A percentile compares a stretch with the other conserved stretches of the same genome.
Evolutionary conservation across 768 basidiomycete genomes (phyloP).

Genomic region (Zangia roseola): DNA sequence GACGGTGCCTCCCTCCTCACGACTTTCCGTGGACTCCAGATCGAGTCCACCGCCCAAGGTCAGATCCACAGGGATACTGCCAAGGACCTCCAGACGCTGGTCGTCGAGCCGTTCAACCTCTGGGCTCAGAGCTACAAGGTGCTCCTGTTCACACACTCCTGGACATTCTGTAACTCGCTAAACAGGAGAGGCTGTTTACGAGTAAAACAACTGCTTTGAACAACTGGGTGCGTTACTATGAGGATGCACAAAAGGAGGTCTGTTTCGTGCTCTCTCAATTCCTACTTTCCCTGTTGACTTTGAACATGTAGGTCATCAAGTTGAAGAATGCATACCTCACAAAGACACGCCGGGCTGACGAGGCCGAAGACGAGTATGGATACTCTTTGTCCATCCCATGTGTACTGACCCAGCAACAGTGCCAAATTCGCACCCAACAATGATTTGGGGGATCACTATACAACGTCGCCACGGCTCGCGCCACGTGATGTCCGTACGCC

Average conservation of each 20-base stretch:
- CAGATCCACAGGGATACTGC: slow-evolving; percentile 69
- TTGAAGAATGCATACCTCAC: slow-evolving; percentile 74
- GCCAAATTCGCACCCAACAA: slow-evolving; percentile 83
- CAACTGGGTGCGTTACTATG: slow-evolving; percentile 68
- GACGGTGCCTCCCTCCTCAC: slow-evolving; percentile 82
- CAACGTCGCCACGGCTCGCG: slow-evolving; percentile 68
- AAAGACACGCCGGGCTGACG: slow-evolving; percentile 84
- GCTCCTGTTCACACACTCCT: slow-evolving; percentile 2
- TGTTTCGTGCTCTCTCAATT: slow-evolving; percentile 4
- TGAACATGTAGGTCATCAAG: slow-evolving; percentile 45
- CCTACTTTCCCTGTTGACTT: neutral
- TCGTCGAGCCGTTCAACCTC: slow-evolving; percentile 75
- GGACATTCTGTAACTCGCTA: slow-evolving; percentile 14
- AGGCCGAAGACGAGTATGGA: slow-evolving; percentile 90
- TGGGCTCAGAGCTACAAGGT: slow-evolving; percentile 82
- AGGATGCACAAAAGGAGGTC: slow-evolving; percentile 65
- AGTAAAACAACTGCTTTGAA: slow-evolving; percentile 60
- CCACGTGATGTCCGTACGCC: slow-evolving; percentile 57
- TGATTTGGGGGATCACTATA: slow-evolving; percentile 68
- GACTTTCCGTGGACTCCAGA: slow-evolving; percentile 77
- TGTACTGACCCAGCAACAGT: slow-evolving; percentile 40
- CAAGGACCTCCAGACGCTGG: slow-evolving; percentile 70
- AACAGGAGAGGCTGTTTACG: slow-evolving; percentile 60
- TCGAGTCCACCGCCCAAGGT: slow-evolving; percentile 71
- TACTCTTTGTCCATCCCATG: neutral